Conservation (phyloP, 192 early-diverging fungal genomes). For the Coemansia sp. region DNA sequence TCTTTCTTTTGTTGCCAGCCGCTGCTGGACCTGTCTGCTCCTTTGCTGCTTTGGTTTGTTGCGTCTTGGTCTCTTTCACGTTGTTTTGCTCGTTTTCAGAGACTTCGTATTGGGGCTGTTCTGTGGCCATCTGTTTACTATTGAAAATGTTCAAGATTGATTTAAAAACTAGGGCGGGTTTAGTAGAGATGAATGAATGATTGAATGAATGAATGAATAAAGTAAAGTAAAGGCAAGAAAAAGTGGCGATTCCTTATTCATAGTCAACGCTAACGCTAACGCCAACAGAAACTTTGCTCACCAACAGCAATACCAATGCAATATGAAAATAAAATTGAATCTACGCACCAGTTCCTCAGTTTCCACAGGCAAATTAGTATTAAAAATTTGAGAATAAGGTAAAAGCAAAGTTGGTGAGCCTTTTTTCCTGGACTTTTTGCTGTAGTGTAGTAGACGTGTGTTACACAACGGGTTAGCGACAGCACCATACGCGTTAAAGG, state of each 20-base stretch:
- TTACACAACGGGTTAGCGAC: too few species aligned
- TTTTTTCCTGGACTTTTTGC: neutral
- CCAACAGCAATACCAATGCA: neutral
- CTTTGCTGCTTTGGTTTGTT: neutral
- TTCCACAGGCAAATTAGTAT: neutral
- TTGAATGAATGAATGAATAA: too few species aligned
- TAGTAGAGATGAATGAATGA: neutral
- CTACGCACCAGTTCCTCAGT: conserved; percentile 1
- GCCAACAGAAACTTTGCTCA: too few species aligned
- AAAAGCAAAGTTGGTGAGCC: neutral
- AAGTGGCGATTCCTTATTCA: too few species aligned
- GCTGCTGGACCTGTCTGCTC: neutral
- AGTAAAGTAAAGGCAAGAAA: neutral
- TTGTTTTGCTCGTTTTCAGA: neutral
- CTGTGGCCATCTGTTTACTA: conserved; percentile 5
- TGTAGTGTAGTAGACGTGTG: too few species aligned
- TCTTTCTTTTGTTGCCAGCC: conserved; percentile 24
- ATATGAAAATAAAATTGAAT: neutral
- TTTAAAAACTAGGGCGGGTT: neutral
- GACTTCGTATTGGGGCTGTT: conserved; percentile 1
- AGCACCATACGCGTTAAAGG: neutral
- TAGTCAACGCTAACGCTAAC: too few species aligned
- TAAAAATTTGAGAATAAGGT: neutral
- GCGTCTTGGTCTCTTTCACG: neutral
- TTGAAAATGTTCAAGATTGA: neutral